Conservation (phyloP, 192 early-diverging fungal species). For the Backusella sp. region DNA sequence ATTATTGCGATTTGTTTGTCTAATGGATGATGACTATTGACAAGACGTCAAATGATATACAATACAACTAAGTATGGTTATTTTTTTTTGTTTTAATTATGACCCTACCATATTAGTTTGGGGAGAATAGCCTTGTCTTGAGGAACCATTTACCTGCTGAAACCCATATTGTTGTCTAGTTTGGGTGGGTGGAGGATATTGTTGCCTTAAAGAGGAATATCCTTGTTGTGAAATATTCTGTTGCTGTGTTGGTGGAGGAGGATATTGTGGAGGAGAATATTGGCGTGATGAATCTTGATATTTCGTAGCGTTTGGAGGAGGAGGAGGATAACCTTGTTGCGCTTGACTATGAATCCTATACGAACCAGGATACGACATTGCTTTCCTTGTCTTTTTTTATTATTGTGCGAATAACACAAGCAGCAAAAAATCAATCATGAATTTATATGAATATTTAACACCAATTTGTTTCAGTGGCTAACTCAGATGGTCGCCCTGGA, state of each 20-base stretch:
- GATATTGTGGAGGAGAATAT: not conserved
- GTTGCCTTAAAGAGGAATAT: not conserved
- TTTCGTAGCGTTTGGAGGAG: not conserved
- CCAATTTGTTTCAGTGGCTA: not conserved
- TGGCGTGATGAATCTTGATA: not conserved
- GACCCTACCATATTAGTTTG: not conserved
- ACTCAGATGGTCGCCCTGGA: not conserved
- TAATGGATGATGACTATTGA: not conserved
- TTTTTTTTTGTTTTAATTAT: not conserved
- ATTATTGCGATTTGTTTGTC: not conserved
- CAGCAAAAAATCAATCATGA: not conserved
- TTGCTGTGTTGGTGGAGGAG: not conserved
- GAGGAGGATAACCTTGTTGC: constrained; percentile 11
- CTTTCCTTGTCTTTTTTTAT: not conserved
- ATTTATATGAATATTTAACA: not conserved
- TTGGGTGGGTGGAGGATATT: not conserved
- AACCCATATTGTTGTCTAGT: not conserved
- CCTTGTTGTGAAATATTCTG: not conserved
- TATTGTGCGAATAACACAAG: not conserved
- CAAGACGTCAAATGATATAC: not conserved
- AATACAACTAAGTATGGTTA: not conserved
- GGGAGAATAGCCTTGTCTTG: too few species aligned
- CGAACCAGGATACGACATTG: constrained; percentile 24
- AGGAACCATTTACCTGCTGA: not conserved
- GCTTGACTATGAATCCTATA: constrained; percentile 19